A percentile compares a stretch with the other conserved stretches of the same genome.
Conservation (phyloP, 179 eudicot genomes). For the Nepenthes alata region DNA sequence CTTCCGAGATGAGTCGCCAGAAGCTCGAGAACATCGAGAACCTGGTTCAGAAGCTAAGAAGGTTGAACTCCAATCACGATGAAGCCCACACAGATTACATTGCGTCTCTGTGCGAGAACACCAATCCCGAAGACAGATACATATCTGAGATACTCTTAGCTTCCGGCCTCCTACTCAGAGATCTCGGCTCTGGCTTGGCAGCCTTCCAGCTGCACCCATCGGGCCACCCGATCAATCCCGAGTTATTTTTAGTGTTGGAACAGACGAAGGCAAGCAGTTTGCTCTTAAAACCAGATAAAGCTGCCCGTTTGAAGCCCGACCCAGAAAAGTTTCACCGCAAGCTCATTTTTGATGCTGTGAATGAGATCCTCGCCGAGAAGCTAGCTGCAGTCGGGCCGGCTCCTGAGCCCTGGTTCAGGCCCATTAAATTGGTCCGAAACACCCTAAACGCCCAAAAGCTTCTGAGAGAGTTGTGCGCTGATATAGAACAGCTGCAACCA, state of each 20-base stretch:
- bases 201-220: conserved; percentile 73
- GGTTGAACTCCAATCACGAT: conserved; percentile 73
- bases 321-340: conserved; percentile 57
- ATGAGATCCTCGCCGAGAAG: conserved; percentile 61
- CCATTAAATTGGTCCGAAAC: conserved; percentile 33
- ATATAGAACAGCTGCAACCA: conserved; percentile 51
- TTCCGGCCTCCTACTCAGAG: conserved; percentile 89
- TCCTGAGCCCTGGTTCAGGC: conserved; percentile 44
- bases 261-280: conserved; percentile 73
- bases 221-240: conserved; percentile 62
- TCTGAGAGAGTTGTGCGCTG: conserved; percentile 63
- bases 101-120: conserved; percentile 80
- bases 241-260: conserved; percentile 69
- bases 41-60: conserved; percentile 77
- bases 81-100: conserved; percentile 82
- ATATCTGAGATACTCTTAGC: conserved; percentile 73
- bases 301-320: conserved; percentile 17
- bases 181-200: conserved; percentile 52
- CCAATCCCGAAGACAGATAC: conserved; percentile 80
- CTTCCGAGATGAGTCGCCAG: conserved; percentile 52
- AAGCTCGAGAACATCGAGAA: conserved; percentile 72
- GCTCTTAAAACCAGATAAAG: conserved; percentile 20
- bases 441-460: conserved; percentile 72
- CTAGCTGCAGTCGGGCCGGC: conserved; percentile 21
- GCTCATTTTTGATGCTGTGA: conserved; percentile 73